Evolutionary conservation across 345 rosid species (phyloP), one percentile per base, ranked within the genome.

Genomic region (Eucalyptus regnans): DNA sequence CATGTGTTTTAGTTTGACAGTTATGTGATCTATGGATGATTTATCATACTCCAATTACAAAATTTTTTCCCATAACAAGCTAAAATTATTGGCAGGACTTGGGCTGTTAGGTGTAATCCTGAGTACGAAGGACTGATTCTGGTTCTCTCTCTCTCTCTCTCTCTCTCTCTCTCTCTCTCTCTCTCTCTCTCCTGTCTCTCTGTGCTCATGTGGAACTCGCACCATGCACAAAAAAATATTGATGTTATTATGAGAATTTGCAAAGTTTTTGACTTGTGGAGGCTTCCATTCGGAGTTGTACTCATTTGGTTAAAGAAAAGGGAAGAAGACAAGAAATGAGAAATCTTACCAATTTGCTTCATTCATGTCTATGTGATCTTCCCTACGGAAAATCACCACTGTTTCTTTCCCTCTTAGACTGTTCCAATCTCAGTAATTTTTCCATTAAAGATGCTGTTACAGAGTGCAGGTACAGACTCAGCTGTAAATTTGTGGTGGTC

Each of bases 401-500:
- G 87, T 27, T 90, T 88, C 44, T 44, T 27, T 23, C 54, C 41
- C 31, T 22, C 71, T 88, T 88, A 86, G 84, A 41, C 48, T 41
- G 84, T 76, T 76, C 27, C 27, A 41, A 44, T 41, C 81, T 33
- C 25, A 37, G 46, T 71, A 33, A 33, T 33, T 88, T 87, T 88
- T 86, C 90, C 64, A 79, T 86, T 68, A 66, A 50, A 48, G 80
- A 52, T 49, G 86, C 89, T 89, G 86, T 89, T 90, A 92, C 97
- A 96, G 99, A 96, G 99, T 91, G 94, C 97, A 90, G 99, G 99
- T 80, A 96, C 98, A 51, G 99, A 96, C 89, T 97, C 98, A 20
- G 93, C 93, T 44, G 99, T 97, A 88, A 96, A 95, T 91, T 92
- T 97, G 93, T 97, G 99, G 99, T 90, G 87, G 90, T 93, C 96